phyloP scores from a whole-genome alignment of 2,329 filamentous ascomycete genomes.

The Cladosporium sp. region DNA sequence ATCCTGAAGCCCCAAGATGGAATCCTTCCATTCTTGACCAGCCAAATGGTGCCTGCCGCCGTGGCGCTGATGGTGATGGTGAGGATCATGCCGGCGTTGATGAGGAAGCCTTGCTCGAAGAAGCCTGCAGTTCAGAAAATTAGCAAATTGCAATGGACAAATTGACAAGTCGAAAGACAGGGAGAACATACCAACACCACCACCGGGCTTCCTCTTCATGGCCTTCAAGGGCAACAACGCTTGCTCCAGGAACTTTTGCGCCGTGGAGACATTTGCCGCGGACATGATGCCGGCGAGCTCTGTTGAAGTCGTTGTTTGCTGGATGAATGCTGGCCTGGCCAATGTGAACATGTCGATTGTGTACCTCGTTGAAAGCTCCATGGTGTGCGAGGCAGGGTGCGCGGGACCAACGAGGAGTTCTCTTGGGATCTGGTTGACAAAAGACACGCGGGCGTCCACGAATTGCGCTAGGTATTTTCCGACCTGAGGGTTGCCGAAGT shows the following conservation, averaged over 20 bases:
- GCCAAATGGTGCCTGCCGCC: slow-evolving; percentile 22
- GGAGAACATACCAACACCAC: slow-evolving; percentile 30
- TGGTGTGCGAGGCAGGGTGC: slow-evolving; percentile 28
- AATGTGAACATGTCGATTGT: slow-evolving; percentile 46
- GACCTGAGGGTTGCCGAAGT: slow-evolving; percentile 51
- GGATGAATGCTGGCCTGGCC: slow-evolving; percentile 45
- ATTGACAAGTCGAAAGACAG: background rate
- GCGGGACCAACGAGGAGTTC: slow-evolving; percentile 52
- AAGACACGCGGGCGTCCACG: slow-evolving; percentile 51
- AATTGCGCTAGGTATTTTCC: slow-evolving; percentile 63
- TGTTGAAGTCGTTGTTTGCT: slow-evolving; percentile 16
- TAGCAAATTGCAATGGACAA: background rate
- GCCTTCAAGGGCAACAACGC: slow-evolving; percentile 28
- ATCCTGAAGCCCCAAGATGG: background rate
- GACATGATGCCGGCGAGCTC: slow-evolving; percentile 18
- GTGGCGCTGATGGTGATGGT: slow-evolving; percentile 26
- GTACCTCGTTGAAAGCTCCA: slow-evolving; percentile 42
- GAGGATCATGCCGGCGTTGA: slow-evolving; percentile 39
- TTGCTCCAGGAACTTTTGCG: slow-evolving; percentile 26
- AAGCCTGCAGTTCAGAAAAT: slow-evolving; percentile 24
- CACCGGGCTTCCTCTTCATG: slow-evolving; percentile 39
- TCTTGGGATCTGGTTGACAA: slow-evolving; percentile 59
- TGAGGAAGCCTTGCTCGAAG: slow-evolving; percentile 41
- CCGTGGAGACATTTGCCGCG: slow-evolving; percentile 17
- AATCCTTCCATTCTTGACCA: slow-evolving; percentile 22